Base-by-base conservation (phyloP, 371 early-diverging fungal species). In the Mortierella sp. region DNA sequence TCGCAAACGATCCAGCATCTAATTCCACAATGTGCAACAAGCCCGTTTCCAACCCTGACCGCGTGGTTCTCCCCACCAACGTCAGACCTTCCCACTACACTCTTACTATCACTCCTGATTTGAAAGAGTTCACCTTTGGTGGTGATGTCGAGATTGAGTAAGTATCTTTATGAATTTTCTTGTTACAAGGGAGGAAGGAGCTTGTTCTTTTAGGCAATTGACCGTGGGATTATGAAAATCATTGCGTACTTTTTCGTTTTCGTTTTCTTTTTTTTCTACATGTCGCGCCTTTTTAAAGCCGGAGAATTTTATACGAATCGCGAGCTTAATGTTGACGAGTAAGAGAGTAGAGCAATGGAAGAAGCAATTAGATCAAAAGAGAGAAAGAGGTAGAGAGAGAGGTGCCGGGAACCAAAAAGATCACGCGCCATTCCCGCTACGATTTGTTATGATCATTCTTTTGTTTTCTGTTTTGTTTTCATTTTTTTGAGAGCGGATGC, bases 61-160 rank as follows among this genome's bases (percentile, higher is more conserved):
- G 86, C 43, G 89, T 92, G 72, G 82, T 96, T 53, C 84, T 96
- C 66, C 97, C 97, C 40, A 80, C 85, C 49, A 87, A 82, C 58
- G 88, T 94, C 57, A 86, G 83, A 47, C 97, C 97, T 31, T 68
- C 85, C 45, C 94, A 96, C 84, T 96, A 96, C 83, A 85, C 83
- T 59, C 76, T 96, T 19, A 83, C 85, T 53, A 66, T 96, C 57
- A 87, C 84, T 26, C 96, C 96, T 6, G 86, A 94, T 77, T 75
- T 95, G 32, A 86, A 82, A 19, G 83, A 86, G 10, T 93, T 94
- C 83, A 86, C 79, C 32, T 95, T 91, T 71, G 72, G 83, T 10
- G 96, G 96, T 29, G 53, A 72, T 67, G 83, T 80, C 22, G 71
- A 72, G 62, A 83, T 80, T 56, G 70, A 70, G 83, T 83, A 80